Percentiles rank a stretch among this genome's conserved stretches.
phyloP scores from a whole-genome alignment of 2,329 filamentous ascomycete genomes.

The Fusarium ramigenum region DNA sequence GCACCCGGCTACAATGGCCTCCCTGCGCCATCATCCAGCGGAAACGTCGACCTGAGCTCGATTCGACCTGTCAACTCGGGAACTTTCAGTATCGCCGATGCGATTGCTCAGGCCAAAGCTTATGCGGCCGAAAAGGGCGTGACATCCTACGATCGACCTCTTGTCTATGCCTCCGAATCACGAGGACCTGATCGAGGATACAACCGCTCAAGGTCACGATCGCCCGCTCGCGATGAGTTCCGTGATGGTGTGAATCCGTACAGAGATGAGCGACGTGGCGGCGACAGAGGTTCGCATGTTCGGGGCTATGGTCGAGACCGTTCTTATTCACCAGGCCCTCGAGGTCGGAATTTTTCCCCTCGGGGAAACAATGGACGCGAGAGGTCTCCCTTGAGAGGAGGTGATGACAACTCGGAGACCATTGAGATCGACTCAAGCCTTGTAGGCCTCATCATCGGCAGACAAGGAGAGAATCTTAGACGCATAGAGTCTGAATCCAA shows the following conservation, averaged over 20 bases:
- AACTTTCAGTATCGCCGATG: slow-evolving; percentile 84
- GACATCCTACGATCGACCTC: slow-evolving; percentile 67
- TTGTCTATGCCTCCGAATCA: slow-evolving; percentile 54
- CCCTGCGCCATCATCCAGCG: slow-evolving; percentile 76
- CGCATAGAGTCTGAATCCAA: slow-evolving; percentile 85
- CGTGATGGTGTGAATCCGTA: slow-evolving; percentile 84
- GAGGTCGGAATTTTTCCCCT: slow-evolving; percentile 69
- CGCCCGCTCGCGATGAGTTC: slow-evolving; percentile 75
- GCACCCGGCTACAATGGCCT: slow-evolving; percentile 56
- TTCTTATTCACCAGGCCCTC: slow-evolving; percentile 73
- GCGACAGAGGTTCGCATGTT: slow-evolving; percentile 54
- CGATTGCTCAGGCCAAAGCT: slow-evolving; percentile 84
- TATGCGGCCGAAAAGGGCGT: slow-evolving; percentile 84
- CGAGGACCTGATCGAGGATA: slow-evolving; percentile 59
- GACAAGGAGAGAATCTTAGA: slow-evolving; percentile 87
- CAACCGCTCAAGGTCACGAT: slow-evolving; percentile 75
- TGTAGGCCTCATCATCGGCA: slow-evolving; percentile 89
- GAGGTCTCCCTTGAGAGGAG: slow-evolving; percentile 64
- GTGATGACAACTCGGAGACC: slow-evolving; percentile 79
- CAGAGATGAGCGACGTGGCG: slow-evolving; percentile 83
- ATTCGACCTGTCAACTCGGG: slow-evolving; percentile 84
- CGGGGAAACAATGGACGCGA: slow-evolving; percentile 63
- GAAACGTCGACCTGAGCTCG: slow-evolving; percentile 80
- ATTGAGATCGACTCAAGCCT: slow-evolving; percentile 88
- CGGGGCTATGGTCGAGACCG: slow-evolving; percentile 67